Percentiles rank a stretch among this genome's conserved stretches.
phyloP scores from a whole-genome alignment of 106 monocot genomes.

The Dioscorea dumetorum region DNA sequence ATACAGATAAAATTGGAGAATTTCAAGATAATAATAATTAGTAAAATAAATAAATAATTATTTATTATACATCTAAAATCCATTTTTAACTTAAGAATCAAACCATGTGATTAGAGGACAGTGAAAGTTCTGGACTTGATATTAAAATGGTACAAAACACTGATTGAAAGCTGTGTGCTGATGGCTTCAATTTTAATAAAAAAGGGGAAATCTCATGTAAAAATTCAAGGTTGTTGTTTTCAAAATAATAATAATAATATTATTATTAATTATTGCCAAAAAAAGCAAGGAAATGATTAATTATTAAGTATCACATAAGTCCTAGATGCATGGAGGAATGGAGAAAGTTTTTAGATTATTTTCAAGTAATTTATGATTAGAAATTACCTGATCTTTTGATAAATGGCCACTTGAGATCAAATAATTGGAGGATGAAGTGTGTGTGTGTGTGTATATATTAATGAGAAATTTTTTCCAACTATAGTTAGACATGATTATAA shows the following conservation, averaged over 20 bases:
- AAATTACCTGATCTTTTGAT: background rate
- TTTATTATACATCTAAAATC: background rate
- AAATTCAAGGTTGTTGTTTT: background rate
- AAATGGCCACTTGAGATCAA: too few relatives aligned
- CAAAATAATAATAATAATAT: background rate
- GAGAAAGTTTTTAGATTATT: background rate
- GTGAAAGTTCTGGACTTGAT: background rate
- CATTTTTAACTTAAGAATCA: background rate
- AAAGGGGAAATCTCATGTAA: background rate
- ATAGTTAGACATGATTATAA: too few relatives aligned
- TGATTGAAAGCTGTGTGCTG: background rate
- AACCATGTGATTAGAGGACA: background rate
- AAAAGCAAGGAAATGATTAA: too few relatives aligned
- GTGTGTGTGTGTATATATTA: too few relatives aligned
- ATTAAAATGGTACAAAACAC: background rate
- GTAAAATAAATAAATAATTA: background rate
- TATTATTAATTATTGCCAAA: too few relatives aligned
- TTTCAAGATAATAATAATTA: background rate
- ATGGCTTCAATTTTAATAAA: background rate
- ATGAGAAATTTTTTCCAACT: too few relatives aligned
- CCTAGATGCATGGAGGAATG: background rate
- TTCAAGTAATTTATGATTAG: background rate
- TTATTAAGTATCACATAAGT: background rate
- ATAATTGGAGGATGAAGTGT: too few relatives aligned
- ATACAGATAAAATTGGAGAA: too few relatives aligned